These are phyloP conservation scores for Coemansia sp. DNA, from an alignment of 192 early-diverging fungal genomes.

Conservation along the genomic window DNA sequence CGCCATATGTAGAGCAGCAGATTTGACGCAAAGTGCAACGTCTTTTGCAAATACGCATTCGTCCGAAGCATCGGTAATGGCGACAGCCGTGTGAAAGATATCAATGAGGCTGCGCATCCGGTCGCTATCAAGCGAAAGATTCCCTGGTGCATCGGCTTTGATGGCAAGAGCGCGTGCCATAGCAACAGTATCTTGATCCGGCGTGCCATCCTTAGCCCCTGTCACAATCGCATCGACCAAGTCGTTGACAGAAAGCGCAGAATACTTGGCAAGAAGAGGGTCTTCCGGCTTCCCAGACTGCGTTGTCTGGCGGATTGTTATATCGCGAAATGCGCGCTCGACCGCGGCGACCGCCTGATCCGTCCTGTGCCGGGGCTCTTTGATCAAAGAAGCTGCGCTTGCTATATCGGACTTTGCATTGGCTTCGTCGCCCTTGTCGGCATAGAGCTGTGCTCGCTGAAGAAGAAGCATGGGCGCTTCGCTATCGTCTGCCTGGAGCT, in stretches of 20 bases:
- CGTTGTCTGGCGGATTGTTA: conserved; percentile 8
- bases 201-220: not conserved
- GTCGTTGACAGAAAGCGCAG: conserved; percentile 1
- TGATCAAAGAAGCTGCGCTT: conserved; percentile 33
- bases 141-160: not conserved
- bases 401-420: conserved; percentile 34
- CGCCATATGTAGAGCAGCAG: not conserved
- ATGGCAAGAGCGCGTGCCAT: not conserved
- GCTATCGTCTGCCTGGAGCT: conserved; percentile 25
- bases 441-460: conserved; percentile 27
- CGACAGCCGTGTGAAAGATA: conserved; percentile 16
- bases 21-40: conserved; percentile 11
- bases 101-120: conserved; percentile 15
- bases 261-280: conserved; percentile 5
- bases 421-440: conserved; percentile 29
- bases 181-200: conserved; percentile 1
- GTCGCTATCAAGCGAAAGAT: not conserved
- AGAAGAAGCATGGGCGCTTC: conserved; percentile 22
- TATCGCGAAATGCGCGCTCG: conserved; percentile 32
- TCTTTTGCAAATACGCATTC: not conserved
- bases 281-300: not conserved
- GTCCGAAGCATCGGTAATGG: not conserved
- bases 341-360: conserved; percentile 29
- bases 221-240: not conserved
- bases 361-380: conserved; percentile 15